Percentiles rank a stretch among this genome's conserved stretches.
These are phyloP conservation scores for Candida broadrunensis DNA, from an alignment of 805 yeast genomes.

Conservation along the genomic window DNA sequence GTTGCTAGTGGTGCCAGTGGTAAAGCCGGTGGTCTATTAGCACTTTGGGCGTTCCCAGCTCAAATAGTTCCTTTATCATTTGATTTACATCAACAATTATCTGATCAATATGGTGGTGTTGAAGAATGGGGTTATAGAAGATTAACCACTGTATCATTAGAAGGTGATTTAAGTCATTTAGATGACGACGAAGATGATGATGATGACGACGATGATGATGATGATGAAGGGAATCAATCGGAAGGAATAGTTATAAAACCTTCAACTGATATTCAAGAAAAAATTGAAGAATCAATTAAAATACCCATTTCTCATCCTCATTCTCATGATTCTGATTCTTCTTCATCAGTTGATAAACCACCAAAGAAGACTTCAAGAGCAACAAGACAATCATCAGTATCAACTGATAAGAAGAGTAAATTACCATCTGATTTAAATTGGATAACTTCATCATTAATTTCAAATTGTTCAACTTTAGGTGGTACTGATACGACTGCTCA, in stretches of 20 bases:
- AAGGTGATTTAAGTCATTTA: conserved; percentile 63
- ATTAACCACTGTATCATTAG: conserved; percentile 79
- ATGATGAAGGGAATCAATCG: conserved; percentile 3
- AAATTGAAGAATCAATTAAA: conserved; percentile 8
- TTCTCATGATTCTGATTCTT: conserved; percentile 12
- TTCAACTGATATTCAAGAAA: not conserved
- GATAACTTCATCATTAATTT: conserved; percentile 64
- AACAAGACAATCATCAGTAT: conserved; percentile 15
- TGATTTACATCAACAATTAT: conserved; percentile 76
- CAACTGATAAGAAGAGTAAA: conserved; percentile 3
- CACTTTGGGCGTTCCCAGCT: conserved; percentile 96
- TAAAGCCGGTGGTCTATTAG: conserved; percentile 93
- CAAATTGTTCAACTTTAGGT: conserved; percentile 77
- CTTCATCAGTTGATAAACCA: conserved; percentile 17
- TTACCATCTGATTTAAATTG: conserved; percentile 71
- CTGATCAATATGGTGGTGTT: conserved; percentile 78
- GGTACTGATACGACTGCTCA: conserved; percentile 90
- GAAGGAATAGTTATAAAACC: not conserved
- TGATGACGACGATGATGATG: conserved; percentile 12
- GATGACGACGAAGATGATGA: conserved; percentile 11
- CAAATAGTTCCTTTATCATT: conserved; percentile 89
- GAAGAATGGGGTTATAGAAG: conserved; percentile 91
- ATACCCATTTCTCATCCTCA: conserved; percentile 6
- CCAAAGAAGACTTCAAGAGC: conserved; percentile 39
- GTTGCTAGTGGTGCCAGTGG: conserved; percentile 98